Conservation (phyloP, 2,329 filamentous ascomycete genomes). For the Ascosphaera apis region DNA sequence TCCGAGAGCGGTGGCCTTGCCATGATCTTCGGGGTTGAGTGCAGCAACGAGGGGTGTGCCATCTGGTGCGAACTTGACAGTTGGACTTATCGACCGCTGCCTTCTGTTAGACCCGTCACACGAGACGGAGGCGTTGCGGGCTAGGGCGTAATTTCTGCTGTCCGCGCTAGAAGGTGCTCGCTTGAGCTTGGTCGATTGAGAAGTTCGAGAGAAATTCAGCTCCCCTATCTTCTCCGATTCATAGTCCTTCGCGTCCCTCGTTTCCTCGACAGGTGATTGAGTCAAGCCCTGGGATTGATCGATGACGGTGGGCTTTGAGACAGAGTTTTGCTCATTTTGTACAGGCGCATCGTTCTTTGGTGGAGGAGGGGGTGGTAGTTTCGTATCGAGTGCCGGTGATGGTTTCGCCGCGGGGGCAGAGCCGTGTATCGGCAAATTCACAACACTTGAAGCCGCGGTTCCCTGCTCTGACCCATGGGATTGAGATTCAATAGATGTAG, state of each 20-base stretch:
- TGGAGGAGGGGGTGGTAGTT: neutral
- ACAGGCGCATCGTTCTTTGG: neutral
- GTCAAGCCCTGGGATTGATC: neutral
- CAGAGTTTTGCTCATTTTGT: neutral
- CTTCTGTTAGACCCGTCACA: constrained; percentile 15
- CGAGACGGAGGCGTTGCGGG: constrained; percentile 7
- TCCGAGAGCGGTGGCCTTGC: constrained; percentile 57
- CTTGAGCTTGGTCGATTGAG: neutral
- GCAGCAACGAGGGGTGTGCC: constrained; percentile 33
- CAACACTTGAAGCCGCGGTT: constrained; percentile 5
- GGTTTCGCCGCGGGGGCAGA: neutral
- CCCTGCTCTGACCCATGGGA: constrained; percentile 11
- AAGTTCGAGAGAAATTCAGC: neutral
- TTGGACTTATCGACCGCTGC: constrained; percentile 7
- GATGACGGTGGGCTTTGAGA: neutral
- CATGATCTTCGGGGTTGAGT: constrained; percentile 52
- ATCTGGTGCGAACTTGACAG: constrained; percentile 28
- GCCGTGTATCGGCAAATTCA: constrained; percentile 1
- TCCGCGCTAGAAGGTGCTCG: neutral
- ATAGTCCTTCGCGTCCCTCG: neutral
- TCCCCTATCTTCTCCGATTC: neutral
- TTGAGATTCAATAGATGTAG: constrained; percentile 71
- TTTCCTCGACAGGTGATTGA: neutral
- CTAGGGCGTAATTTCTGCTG: neutral
- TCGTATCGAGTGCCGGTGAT: neutral